A percentile compares a stretch with the other conserved stretches of the same genome.
Conservation (phyloP, 345 rosid genomes). For the Hirschfeldia incana region DNA sequence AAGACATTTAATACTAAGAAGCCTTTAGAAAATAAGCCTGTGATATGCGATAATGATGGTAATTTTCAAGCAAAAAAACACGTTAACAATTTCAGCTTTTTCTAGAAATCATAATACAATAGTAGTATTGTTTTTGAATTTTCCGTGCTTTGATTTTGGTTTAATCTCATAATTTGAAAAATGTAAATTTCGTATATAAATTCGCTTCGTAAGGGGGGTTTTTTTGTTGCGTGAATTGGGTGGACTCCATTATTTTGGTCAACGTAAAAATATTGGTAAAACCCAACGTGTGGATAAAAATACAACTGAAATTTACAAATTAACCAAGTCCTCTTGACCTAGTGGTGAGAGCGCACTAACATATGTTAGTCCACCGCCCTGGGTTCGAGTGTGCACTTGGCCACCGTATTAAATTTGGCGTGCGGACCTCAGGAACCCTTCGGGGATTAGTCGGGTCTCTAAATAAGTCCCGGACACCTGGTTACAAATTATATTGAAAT, state of each 20-base stretch:
- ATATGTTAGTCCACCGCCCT: no score
- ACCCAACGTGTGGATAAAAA: not conserved
- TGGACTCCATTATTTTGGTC: slow-evolving; percentile 8
- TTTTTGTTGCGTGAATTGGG: slow-evolving; percentile 10
- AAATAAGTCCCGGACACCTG: no score
- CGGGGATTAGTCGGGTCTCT: no score
- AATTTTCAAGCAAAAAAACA: not conserved
- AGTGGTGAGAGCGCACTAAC: no score
- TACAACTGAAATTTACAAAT: not conserved
- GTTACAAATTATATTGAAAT: no score
- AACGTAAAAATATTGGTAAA: not conserved
- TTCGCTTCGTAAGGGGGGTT: not conserved
- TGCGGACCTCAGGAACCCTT: no score
- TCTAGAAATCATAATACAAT: not conserved
- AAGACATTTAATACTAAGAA: not conserved
- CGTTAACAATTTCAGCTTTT: not conserved
- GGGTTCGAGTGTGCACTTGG: no score
- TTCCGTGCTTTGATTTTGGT: not conserved
- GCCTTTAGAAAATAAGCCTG: not conserved
- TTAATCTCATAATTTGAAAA: not conserved
- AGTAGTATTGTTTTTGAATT: not conserved
- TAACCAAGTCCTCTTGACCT: no score
- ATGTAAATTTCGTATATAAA: not conserved
- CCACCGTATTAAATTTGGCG: no score
- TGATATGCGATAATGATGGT: not conserved